These are phyloP conservation scores for Periconia digitata DNA, from an alignment of 2,329 filamentous ascomycete genomes.

Conservation along the genomic window DNA sequence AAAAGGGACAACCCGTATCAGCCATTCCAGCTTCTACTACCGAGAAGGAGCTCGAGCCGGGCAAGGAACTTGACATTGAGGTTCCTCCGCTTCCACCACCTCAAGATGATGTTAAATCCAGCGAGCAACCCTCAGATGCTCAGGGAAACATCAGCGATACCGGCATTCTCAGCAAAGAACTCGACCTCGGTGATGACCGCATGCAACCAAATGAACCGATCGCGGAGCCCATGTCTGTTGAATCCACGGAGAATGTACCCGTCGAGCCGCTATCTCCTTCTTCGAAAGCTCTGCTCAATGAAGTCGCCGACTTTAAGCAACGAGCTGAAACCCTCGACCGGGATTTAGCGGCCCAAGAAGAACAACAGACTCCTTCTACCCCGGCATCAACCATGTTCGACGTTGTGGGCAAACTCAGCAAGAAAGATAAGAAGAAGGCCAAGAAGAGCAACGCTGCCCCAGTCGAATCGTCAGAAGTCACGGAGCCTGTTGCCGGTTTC, in stretches of 20 bases:
- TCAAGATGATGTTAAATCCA: neutral
- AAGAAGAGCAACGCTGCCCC: slow-evolving; percentile 22
- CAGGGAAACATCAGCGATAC: neutral
- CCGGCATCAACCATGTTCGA: slow-evolving; percentile 25
- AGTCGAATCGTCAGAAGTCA: slow-evolving; percentile 19
- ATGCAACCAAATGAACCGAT: neutral
- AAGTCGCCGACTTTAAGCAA: slow-evolving; percentile 26
- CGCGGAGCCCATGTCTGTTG: neutral
- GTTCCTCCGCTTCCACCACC: neutral
- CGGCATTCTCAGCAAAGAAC: neutral
- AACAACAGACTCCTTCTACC: slow-evolving; percentile 10
- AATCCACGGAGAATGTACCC: neutral
- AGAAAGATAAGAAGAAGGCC: slow-evolving; percentile 32
- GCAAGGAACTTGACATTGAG: slow-evolving; percentile 3
- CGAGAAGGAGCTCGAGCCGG: slow-evolving; percentile 5
- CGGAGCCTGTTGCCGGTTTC: slow-evolving; percentile 25
- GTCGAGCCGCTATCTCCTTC: slow-evolving; percentile 23
- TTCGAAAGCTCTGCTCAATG: slow-evolving; percentile 26
- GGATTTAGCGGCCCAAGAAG: slow-evolving; percentile 14
- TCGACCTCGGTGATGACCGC: too few relatives aligned
- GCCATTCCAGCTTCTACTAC: slow-evolving; percentile 12
- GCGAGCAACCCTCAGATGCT: neutral
- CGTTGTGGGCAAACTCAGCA: slow-evolving; percentile 27
- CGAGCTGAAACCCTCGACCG: slow-evolving; percentile 30
- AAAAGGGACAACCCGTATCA: slow-evolving; percentile 22